Base-by-base conservation (phyloP, 768 basidiomycete species). In the Pulveroboletus sp. region DNA sequence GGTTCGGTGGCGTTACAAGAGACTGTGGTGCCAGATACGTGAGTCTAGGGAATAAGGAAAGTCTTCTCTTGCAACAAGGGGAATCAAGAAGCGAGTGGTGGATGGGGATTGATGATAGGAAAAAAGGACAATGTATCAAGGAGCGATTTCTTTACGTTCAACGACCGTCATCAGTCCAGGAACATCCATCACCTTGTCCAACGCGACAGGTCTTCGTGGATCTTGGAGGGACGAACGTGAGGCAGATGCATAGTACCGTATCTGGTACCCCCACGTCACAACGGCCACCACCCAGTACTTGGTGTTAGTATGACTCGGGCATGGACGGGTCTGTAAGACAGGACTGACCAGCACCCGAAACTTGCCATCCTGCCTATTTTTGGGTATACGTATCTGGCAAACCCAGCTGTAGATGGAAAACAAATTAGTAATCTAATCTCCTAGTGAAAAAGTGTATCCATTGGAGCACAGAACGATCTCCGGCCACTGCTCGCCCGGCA, bases 91-190 rank as follows among this genome's bases (percentile, higher is more conserved):
- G 8, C 12, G 12, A 12, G 12, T 2, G 30, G 7, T 1, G 14
- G 21, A 28, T 26, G 6, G 15, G 8, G 5, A 33, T 33, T 8
- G 15, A 9, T 8, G 3, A 36, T 17, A 36, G 8, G 8, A 9
- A 18, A 8, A 9, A 33, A 14, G 9, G 24, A 52, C 7, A 42
- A 35, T 8, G 8, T 18, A 18, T 65, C 52, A 68, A 44, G 37
- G 49, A 3, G 40, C 24, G 24, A 61, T 39, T 49, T 60, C 68
- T 54, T 67, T 71, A 42, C 82, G 73, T 41, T 69, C 70, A 43
- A 83, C 24, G 61, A 89, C 78, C 35, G 84, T 88, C 88, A 89
- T 90, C 28, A 88, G 74, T 8, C 87, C 88, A 2, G 83, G 82
- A 6, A 89, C 74, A 54, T 77, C 75, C 56, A 70, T 76, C 43